phyloP scores from a whole-genome alignment of 192 early-diverging fungal genomes.

The Dissophora globulifera region DNA sequence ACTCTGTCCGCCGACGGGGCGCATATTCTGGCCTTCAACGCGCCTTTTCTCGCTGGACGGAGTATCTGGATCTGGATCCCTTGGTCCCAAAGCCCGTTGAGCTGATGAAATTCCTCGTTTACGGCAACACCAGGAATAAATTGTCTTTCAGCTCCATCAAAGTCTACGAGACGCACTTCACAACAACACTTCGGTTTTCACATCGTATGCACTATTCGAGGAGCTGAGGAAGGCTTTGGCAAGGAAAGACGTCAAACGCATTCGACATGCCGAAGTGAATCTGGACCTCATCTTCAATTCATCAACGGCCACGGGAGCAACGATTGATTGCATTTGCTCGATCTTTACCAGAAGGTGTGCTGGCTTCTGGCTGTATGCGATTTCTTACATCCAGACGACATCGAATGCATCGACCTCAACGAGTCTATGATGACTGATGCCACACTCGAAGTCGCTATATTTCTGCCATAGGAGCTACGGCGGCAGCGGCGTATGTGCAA shows the following conservation, averaged over 20 bases:
- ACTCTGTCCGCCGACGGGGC: neutral
- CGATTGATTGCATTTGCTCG: neutral
- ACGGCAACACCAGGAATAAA: neutral
- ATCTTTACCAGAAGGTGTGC: slow-evolving; percentile 1
- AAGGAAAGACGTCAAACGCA: slow-evolving; percentile 12
- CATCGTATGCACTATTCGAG: slow-evolving; percentile 3
- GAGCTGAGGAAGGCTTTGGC: slow-evolving; percentile 9
- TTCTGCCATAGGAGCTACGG: slow-evolving; percentile 8
- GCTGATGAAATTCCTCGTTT: slow-evolving; percentile 19
- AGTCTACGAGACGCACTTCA: slow-evolving; percentile 7
- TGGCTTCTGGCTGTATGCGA: slow-evolving; percentile 9
- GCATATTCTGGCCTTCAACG: neutral
- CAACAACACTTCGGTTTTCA: slow-evolving; percentile 6
- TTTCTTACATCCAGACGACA: slow-evolving; percentile 19
- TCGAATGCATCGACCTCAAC: neutral
- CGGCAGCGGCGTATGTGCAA: slow-evolving; percentile 6
- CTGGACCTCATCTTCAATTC: slow-evolving; percentile 4
- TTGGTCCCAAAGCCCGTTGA: slow-evolving; percentile 2
- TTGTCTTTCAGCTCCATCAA: slow-evolving; percentile 2
- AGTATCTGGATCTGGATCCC: neutral
- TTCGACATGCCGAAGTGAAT: slow-evolving; percentile 8
- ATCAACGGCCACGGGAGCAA: neutral
- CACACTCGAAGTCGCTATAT: slow-evolving; percentile 1
- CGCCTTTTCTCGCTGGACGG: slow-evolving; percentile 14
- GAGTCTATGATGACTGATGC: neutral